Percentiles rank a stretch among this genome's conserved stretches.
Evolutionary conservation across 148 eudicot genomes (phyloP).

Genomic region (Vaccinium myrtillus): DNA sequence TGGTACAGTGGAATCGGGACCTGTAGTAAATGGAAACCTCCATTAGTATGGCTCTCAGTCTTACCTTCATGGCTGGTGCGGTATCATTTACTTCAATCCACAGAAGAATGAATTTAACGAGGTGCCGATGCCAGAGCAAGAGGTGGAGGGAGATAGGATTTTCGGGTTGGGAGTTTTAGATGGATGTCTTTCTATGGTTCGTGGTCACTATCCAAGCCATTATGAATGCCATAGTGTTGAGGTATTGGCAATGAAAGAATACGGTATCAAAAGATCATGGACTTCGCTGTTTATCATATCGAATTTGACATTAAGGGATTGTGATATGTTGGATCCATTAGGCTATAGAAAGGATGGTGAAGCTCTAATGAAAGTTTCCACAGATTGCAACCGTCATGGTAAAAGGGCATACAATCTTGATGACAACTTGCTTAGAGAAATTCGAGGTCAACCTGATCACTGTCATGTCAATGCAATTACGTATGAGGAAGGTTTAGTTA

Average conservation of each 20-base stretch:
- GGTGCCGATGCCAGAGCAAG: not conserved
- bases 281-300: not conserved
- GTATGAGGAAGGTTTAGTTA: constrained; percentile 5
- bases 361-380: not conserved
- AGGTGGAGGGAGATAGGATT: not conserved
- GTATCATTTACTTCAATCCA: constrained; percentile 5
- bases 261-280: not conserved
- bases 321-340: not conserved
- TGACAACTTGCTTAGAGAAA: not conserved
- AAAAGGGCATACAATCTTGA: not conserved
- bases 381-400: not conserved
- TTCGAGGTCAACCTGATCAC: not conserved
- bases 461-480: not conserved
- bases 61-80: too few species aligned
- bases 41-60: not conserved
- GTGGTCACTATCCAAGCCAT: not conserved
- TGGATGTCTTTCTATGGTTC: constrained; percentile 8
- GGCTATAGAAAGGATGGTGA: not conserved
- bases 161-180: not conserved
- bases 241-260: constrained; percentile 11
- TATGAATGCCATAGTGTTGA: not conserved
- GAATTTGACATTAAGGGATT: not conserved
- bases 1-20: not conserved
- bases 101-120: not conserved
- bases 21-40: not conserved